These are phyloP conservation scores for Rubia balearica DNA, from an alignment of 305 asterid genomes.

Conservation along the genomic window DNA sequence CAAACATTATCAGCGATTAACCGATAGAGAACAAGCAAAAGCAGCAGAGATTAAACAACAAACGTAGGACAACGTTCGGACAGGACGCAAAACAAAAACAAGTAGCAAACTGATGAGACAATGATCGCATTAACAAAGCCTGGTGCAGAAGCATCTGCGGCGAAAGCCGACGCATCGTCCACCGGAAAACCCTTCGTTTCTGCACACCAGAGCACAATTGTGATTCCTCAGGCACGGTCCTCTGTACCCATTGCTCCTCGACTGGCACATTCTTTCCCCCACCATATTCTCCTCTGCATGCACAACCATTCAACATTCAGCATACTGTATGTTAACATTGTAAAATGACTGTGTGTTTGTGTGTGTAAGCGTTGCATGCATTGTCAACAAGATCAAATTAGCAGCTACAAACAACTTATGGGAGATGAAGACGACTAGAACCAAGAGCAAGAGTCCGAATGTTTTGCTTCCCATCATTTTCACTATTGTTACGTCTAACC, in stretches of 20 bases:
- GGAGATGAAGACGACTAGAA: conserved; percentile 11
- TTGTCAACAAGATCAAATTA: neutral
- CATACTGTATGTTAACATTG: too few relatives aligned
- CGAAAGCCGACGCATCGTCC: conserved; percentile 44
- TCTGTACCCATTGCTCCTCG: conserved; percentile 39
- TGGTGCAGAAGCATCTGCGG: conserved; percentile 46
- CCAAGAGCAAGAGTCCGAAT: conserved; percentile 15
- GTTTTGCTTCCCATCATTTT: conserved; percentile 9
- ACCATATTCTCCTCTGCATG: conserved; percentile 19
- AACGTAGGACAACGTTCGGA: too few relatives aligned
- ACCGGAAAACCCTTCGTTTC: conserved; percentile 41
- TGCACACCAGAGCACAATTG: conserved; percentile 47
- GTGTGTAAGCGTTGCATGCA: neutral
- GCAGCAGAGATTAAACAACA: too few relatives aligned
- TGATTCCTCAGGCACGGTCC: conserved; percentile 33
- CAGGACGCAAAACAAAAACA: neutral
- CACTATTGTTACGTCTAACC: neutral
- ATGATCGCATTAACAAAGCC: conserved; percentile 21
- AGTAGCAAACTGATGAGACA: neutral
- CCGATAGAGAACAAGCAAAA: neutral
- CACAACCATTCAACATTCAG: too few relatives aligned
- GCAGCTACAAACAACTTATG: conserved; percentile 12
- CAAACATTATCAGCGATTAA: neutral
- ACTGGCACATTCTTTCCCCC: conserved; percentile 38
- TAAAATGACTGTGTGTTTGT: neutral